Evolutionary conservation across 257 asterid genomes (phyloP), one percentile per base, ranked within the genome.

Genomic region (Gardenia jasminoides): DNA sequence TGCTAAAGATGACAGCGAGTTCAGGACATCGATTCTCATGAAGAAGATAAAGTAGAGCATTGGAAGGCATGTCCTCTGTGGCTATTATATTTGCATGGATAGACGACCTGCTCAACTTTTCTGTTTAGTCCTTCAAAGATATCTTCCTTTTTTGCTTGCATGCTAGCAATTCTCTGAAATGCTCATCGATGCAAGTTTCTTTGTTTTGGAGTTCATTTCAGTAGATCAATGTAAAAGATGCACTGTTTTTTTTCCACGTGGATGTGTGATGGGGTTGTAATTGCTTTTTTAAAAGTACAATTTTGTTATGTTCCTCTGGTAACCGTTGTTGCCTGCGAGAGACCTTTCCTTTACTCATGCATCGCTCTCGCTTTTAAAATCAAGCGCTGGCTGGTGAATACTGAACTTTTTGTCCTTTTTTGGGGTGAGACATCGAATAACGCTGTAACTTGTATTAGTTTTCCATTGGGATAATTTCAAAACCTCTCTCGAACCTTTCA

Each of bases 1-100:
- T 61, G 88, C 83, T 41, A 80, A 89, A 85, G 97, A 90, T 48
- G 98, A 92, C 76, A 87, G 92, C 20, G 97, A 89, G 86, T 86
- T 84, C 84, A 83, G 93, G 84, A 90, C 97, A 66, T 80, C 85
- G 15, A 30, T 72, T 75, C 94, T 92, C 79, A 66, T 83, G 85
- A 92, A 88, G 90, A 93, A 93, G 88, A 74, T 81, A 3, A 86
- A 88, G 89, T 90, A 88, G 79, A 65, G 41, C 41, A 36, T n/a
- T 72, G 50, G 9, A 33, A 22, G 48, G 65, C 44, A 56, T 22
- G 33, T 10, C 33, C 70, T n/a, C 15, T 47, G 61, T 28, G 76
- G 48, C 79, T 74, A 5, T 7, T 69, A 1, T 62, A 72, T 75
- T 46, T 72, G 75, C 70, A 79, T 74, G 68, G 36, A 80, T 24